Conservation (phyloP, 2,329 filamentous ascomycete species). For the Trichophyton equinum region DNA sequence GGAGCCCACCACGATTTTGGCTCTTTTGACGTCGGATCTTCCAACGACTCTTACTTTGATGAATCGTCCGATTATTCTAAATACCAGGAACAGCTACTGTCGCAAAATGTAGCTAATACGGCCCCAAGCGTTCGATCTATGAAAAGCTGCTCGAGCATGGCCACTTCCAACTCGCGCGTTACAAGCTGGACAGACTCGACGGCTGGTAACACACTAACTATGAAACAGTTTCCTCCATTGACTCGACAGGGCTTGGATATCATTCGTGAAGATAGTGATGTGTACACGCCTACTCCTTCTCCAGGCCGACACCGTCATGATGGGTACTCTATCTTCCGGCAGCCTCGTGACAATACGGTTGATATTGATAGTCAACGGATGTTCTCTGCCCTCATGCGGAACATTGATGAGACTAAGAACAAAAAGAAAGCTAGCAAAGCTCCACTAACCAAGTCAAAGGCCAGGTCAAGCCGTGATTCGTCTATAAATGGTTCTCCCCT, state of each 20-base stretch:
- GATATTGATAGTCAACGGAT: constrained; percentile 20
- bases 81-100: background rate
- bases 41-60: background rate
- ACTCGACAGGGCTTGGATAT: constrained; percentile 31
- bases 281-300: constrained; percentile 18
- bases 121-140: constrained; percentile 17
- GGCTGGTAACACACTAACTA: constrained; percentile 29
- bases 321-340: constrained; percentile 20
- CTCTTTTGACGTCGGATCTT: background rate
- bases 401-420: constrained; percentile 17
- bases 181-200: constrained; percentile 40
- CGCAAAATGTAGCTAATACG: background rate
- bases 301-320: constrained; percentile 16
- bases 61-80: background rate
- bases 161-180: constrained; percentile 31
- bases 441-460: constrained; percentile 3
- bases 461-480: constrained; percentile 3
- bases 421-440: background rate
- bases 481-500: background rate
- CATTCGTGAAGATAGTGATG: constrained; percentile 31
- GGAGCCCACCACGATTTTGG: background rate
- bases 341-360: constrained; percentile 15
- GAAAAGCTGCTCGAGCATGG: constrained; percentile 24
- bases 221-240: constrained; percentile 20
- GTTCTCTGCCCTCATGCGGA: constrained; percentile 24